These are phyloP conservation scores for Rhizopogon vulgaris DNA, from an alignment of 768 basidiomycete species.

Conservation along the genomic window DNA sequence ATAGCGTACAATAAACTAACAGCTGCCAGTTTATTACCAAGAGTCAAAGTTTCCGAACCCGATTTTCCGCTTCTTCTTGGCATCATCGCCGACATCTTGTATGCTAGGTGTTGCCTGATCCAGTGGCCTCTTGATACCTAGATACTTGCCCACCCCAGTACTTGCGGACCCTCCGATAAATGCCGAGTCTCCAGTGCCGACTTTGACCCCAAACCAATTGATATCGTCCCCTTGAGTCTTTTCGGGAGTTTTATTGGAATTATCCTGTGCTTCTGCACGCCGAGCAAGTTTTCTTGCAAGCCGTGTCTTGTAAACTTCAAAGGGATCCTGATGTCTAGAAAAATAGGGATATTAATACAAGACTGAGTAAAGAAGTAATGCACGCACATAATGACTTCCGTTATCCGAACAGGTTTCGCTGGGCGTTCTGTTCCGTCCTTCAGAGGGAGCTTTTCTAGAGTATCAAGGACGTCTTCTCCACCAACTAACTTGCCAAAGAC, in stretches of 20 bases:
- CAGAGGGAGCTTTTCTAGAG: slow-evolving; percentile 73
- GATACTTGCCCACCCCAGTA: slow-evolving; percentile 72
- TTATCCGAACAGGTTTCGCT: slow-evolving; percentile 78
- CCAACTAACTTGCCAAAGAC: slow-evolving; percentile 98
- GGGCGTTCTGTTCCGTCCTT: slow-evolving; percentile 87
- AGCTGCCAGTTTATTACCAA: slow-evolving; percentile 42
- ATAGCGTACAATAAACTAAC: background rate
- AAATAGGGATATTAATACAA: slow-evolving; percentile 5
- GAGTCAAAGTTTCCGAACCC: slow-evolving; percentile 91
- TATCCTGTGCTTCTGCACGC: slow-evolving; percentile 25
- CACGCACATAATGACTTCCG: slow-evolving; percentile 79
- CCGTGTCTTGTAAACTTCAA: slow-evolving; percentile 85
- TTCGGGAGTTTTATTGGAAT: slow-evolving; percentile 28
- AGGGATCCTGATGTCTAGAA: slow-evolving; percentile 85
- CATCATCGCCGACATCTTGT: slow-evolving; percentile 33
- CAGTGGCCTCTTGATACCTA: slow-evolving; percentile 48
- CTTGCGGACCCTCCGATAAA: slow-evolving; percentile 24
- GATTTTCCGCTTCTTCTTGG: slow-evolving; percentile 73
- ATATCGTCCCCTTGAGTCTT: slow-evolving; percentile 62
- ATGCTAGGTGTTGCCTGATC: slow-evolving; percentile 13
- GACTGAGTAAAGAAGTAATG: background rate
- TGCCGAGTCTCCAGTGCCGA: slow-evolving; percentile 43
- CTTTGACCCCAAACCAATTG: slow-evolving; percentile 88
- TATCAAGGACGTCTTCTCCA: slow-evolving; percentile 84
- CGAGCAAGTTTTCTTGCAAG: slow-evolving; percentile 69